Conservation (phyloP, 1,284 basidiomycete genomes). For the Melampsora occidentalis region DNA sequence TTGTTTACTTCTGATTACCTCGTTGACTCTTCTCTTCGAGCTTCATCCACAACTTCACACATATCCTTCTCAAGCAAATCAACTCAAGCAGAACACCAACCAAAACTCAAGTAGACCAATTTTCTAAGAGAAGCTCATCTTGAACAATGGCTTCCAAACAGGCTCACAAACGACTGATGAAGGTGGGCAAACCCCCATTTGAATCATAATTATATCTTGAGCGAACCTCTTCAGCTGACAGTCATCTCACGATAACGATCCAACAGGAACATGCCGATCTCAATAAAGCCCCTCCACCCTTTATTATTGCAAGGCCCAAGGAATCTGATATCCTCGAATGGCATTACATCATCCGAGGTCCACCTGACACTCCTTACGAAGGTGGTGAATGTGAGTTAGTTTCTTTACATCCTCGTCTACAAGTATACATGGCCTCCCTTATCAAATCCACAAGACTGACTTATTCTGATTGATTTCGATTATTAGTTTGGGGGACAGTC, state of each 20-base stretch:
- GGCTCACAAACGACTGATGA: slow-evolving; percentile 70
- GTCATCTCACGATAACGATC: slow-evolving; percentile 60
- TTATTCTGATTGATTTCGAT: slow-evolving; percentile 12
- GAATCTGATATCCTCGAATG: slow-evolving; percentile 82
- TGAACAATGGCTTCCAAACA: slow-evolving; percentile 71
- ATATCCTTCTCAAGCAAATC: too few species aligned
- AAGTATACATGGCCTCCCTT: slow-evolving; percentile 51
- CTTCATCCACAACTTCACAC: too few species aligned
- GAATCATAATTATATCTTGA: slow-evolving; percentile 2
- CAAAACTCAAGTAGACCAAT: too few species aligned
- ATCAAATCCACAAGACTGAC: too few species aligned
- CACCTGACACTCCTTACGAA: slow-evolving; percentile 84
- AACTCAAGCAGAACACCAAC: too few species aligned
- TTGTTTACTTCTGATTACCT: too few species aligned
- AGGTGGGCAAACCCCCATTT: slow-evolving; percentile 19
- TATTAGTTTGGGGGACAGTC: slow-evolving; percentile 59
- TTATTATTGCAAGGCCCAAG: slow-evolving; percentile 86
- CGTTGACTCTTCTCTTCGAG: too few species aligned
- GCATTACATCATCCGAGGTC: slow-evolving; percentile 65
- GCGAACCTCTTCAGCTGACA: slow-evolving; percentile 15
- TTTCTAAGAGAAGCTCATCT: too few species aligned
- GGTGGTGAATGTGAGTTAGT: slow-evolving; percentile 85
- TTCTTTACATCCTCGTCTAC: too few species aligned
- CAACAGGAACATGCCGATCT: slow-evolving; percentile 83
- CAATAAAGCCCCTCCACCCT: slow-evolving; percentile 89